Base-by-base conservation (phyloP, 441 rosid species). In the Melastoma candidum region DNA sequence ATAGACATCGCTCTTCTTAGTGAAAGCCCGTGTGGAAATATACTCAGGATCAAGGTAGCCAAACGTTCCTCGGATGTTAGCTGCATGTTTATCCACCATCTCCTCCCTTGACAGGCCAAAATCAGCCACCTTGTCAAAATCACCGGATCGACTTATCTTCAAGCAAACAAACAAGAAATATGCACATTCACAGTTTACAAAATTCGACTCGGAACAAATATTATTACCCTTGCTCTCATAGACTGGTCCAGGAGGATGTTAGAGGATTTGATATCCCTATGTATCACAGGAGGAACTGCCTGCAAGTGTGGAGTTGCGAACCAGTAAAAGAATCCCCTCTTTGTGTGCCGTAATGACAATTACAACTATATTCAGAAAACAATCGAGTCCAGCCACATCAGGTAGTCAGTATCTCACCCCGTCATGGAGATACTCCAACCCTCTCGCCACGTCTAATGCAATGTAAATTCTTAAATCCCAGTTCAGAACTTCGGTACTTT, bases 31-130 rank as follows among this genome's bases (percentile, higher is more conserved):
- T 2, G 97, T 77, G 17, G 97, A 89, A 47, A 93, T 77, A 58
- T 93, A 93, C 56, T 93, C 97, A 1, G 99, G 99, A 73, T 93
- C 99, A 14, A 93, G 97, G 63, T 89, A 93, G 57, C 99, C 99
- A 61, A 84, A 86, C 8, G 99, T 93, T 66, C 99, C 99, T 41
- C 87, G 68, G 53, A 93, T 52, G 57, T 89, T 82, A 27, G 84
- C 99, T 9, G 82, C 90, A 47, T 86, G 80, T 56, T 70, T 77
- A 61, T 89, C 84, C 14, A 81, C 87, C 89, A 78, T 80, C 73
- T 89, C 99, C 78, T 89, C 98, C 68, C 97, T 84, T 48, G 98
- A 93, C 47, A 93, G 95, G 47, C 98, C 98, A 68, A 93, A 89
- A 73, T 93, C 98, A 67, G 98, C 95, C 11, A 93, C 97, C 98